Conservation (phyloP, 2,329 filamentous ascomycete genomes). For the Pseudocercospora eumusae region DNA sequence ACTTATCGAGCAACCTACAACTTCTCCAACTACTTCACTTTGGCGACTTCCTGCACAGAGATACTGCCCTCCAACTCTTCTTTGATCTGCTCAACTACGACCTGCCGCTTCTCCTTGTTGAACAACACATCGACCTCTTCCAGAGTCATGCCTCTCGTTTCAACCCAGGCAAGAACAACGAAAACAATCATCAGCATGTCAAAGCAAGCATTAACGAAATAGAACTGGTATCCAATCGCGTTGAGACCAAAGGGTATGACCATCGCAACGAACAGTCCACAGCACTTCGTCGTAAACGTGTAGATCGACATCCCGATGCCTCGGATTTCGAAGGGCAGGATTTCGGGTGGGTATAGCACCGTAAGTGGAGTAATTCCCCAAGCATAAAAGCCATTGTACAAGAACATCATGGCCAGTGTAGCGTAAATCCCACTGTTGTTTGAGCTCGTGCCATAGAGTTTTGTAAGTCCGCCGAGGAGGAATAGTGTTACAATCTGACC, state of each 20-base stretch:
- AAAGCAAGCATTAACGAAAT: constrained; percentile 13
- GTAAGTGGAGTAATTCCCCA: constrained; percentile 11
- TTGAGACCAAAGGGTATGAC: constrained; percentile 3
- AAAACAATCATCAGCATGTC: constrained; percentile 7
- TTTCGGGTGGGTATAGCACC: constrained; percentile 7
- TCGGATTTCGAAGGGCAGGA: constrained; percentile 10
- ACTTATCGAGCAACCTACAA: neutral
- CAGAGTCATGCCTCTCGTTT: constrained; percentile 40
- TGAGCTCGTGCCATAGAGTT: constrained; percentile 2
- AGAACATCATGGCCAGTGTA: constrained; percentile 11
- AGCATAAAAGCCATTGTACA: constrained; percentile 6
- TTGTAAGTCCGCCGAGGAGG: constrained; percentile 9
- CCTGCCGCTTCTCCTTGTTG: constrained; percentile 18
- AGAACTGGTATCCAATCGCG: constrained; percentile 9
- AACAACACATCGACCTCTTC: constrained; percentile 43
- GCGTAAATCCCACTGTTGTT: constrained; percentile 12
- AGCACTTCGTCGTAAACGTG: constrained; percentile 6
- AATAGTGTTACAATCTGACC: constrained; percentile 3
- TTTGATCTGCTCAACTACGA: constrained; percentile 6
- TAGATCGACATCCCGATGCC: constrained; percentile 11
- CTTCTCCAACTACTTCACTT: neutral
- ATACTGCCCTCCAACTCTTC: neutral
- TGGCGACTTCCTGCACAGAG: neutral
- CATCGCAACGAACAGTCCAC: constrained; percentile 14
- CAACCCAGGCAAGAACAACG: constrained; percentile 11